Base-by-base conservation (phyloP, 768 basidiomycete genomes). In the Tricholoma bakamatsutake region DNA sequence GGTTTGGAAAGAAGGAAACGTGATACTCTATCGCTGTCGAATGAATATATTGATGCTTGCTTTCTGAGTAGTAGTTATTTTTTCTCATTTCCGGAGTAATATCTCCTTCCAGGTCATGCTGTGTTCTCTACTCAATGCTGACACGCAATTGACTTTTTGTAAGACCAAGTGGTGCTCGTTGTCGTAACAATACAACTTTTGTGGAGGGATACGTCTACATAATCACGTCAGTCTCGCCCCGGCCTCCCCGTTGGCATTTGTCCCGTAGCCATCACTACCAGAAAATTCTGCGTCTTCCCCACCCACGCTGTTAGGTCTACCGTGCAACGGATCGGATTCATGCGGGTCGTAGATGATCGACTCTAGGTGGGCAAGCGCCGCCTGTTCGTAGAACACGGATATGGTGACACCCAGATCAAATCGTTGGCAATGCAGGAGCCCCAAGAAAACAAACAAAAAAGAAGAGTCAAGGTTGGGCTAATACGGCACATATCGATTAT, bases 401-500 rank as follows among this genome's bases (percentile, higher is more conserved):
- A 39, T 10, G 33, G 27, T 45, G 18, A 39, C 40, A 21, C 49
- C 31, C 27, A 53, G n/a, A 48, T 39, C 27, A 13, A 18, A 28
- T 21, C 52, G 30, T 30, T 35, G 21, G 45, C n/a, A 49, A n/a
- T 52, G 31, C 17, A 50, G n/a, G 31, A 50, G 17, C 21, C 34
- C 33, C 47, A 21, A 30, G 4, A 45, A 49, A 50, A 40, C 18
- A 56, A 56, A 56, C 48, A 53, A 53, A 47, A 59, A 59, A n/a
- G 61, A 62, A 62, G 55, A 56, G 67, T 66, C 60, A 66, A 61
- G 57, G 56, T 56, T 63, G 64, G 71, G 80, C 88, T 88, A 95
- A 83, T 95, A 95, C 63, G 93, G 93, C 56, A 82, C 76, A 73
- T 76, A 93, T 71, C 92, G 88, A 67, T 72, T 79, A 77, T 85